These are phyloP conservation scores for Penicillium canescens DNA, from an alignment of 495 filamentous ascomycete genomes.

Conservation along the genomic window DNA sequence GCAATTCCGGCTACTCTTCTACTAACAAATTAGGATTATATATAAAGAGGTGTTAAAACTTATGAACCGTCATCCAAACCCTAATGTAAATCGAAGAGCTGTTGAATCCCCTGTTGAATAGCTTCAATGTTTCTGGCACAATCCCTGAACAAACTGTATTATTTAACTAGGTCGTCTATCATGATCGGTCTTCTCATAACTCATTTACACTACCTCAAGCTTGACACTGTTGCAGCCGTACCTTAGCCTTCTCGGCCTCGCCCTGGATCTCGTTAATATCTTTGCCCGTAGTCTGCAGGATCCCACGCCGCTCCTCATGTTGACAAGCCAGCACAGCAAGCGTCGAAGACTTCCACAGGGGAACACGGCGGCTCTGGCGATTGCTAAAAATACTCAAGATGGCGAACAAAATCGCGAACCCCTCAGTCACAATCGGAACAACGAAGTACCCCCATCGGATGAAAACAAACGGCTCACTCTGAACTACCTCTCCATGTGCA, in stretches of 20 bases:
- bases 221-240: conserved; percentile 2
- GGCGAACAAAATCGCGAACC: conserved; percentile 15
- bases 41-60: too few species aligned
- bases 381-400: conserved; percentile 16
- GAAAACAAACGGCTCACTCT: conserved; percentile 10
- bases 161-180: too few species aligned
- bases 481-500: conserved; percentile 10
- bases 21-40: too few species aligned
- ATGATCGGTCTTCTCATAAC: not conserved
- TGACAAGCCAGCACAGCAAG: conserved; percentile 20
- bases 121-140: too few species aligned
- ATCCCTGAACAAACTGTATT: too few species aligned
- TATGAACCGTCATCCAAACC: too few species aligned
- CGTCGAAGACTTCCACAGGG: conserved; percentile 22
- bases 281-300: conserved; percentile 12
- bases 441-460: conserved; percentile 21
- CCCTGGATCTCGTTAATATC: conserved; percentile 12
- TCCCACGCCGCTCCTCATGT: conserved; percentile 12
- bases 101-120: too few species aligned
- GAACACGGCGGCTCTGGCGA: conserved; percentile 16
- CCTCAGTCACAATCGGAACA: conserved; percentile 16
- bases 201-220: not conserved
- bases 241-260: conserved; percentile 9
- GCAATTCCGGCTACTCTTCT: too few species aligned
- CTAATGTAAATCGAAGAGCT: too few species aligned